Evolutionary conservation across 1,284 basidiomycete species (phyloP).

Genomic region (Cutaneotrichosporon cavernicola): DNA sequence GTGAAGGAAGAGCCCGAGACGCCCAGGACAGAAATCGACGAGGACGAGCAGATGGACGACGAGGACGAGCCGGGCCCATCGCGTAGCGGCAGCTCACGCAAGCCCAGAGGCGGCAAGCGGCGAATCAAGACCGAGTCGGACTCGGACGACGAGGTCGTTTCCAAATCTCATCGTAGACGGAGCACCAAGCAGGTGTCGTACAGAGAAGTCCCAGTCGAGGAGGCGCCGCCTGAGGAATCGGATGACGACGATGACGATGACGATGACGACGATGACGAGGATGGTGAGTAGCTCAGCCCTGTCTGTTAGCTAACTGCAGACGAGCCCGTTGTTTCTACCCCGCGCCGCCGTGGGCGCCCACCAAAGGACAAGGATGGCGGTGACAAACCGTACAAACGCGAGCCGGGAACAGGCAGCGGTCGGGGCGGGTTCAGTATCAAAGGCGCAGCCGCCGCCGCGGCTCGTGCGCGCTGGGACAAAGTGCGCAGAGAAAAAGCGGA

Average conservation of each 20-base stretch:
- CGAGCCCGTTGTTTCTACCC: constrained; percentile 18
- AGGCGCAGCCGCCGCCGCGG: constrained; percentile 49
- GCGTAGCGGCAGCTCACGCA: constrained; percentile 13
- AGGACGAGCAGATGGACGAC: constrained; percentile 22
- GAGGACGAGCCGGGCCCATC: constrained; percentile 18
- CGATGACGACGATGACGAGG: constrained; percentile 22
- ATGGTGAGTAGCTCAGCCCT: background rate
- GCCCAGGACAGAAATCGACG: constrained; percentile 13
- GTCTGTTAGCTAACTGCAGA: constrained; percentile 17
- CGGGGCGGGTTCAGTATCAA: constrained; percentile 51
- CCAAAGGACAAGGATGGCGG: constrained; percentile 20
- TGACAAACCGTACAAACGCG: constrained; percentile 33
- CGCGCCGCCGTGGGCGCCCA: constrained; percentile 12
- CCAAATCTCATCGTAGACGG: constrained; percentile 21
- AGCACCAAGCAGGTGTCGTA: constrained; percentile 31
- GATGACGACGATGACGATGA: constrained; percentile 23
- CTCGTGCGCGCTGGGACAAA: constrained; percentile 49
- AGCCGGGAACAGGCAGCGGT: constrained; percentile 38
- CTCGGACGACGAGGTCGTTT: constrained; percentile 23
- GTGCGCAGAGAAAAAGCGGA: constrained; percentile 44
- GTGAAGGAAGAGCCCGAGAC: constrained; percentile 19
- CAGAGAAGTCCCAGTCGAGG: constrained; percentile 28
- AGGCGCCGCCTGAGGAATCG: constrained; percentile 24
- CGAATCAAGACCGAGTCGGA: constrained; percentile 16
- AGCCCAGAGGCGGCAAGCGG: constrained; percentile 14